Base-by-base conservation (phyloP, 495 filamentous ascomycete species). In the Polyplosphaeria fusca region DNA sequence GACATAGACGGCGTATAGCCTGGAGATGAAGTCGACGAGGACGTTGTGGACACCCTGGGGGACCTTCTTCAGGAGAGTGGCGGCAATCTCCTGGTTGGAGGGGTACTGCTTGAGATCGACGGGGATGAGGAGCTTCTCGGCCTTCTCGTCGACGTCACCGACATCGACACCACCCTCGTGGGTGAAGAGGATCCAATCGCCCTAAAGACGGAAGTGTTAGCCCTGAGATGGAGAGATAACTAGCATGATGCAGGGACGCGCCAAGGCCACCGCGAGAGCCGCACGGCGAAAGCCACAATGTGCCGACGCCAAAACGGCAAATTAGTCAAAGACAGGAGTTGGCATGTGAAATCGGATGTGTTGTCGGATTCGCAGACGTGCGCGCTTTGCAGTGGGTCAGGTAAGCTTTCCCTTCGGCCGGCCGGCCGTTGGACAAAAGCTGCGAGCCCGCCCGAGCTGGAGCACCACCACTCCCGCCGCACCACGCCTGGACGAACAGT, bases 141-240 rank as follows among this genome's bases (percentile, higher is more conserved):
- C 93, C 81, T 99, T 99, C 37, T 84, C 89, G 68, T 98, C 93
- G 56, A 98, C 93, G 86, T 98, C 93, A 73, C 93, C 93, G 69
- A 98, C 93, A 73, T 98, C 93, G 61, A 99, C 92, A 85, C 93
- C 93, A 79, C 93, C 93, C 76, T 99, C 94, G 76, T 97, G 89
- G 60, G 89, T 95, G 81, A 98, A 98, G 68, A 97, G 89, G 74
- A 99, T 96, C 89, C 89, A 96, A 76, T 99, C 93, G 68, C 94
- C 93, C 93, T 98, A 70, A 11, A 32, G n/a, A n/a, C 55, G 58
- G 49, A 50, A 60, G 46, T 25, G 55, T 66, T 41, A 66, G 63
- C 39, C 13, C 38, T 25, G 39, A 38, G 52, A 18, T 52, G 37
- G 52, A 24, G 52, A 54, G 27, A 30, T 52, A 47, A 52, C 38